A percentile compares a stretch with the other conserved stretches of the same genome.
These are phyloP conservation scores for Suillus spraguei DNA, from an alignment of 768 basidiomycete species.

Conservation along the genomic window DNA sequence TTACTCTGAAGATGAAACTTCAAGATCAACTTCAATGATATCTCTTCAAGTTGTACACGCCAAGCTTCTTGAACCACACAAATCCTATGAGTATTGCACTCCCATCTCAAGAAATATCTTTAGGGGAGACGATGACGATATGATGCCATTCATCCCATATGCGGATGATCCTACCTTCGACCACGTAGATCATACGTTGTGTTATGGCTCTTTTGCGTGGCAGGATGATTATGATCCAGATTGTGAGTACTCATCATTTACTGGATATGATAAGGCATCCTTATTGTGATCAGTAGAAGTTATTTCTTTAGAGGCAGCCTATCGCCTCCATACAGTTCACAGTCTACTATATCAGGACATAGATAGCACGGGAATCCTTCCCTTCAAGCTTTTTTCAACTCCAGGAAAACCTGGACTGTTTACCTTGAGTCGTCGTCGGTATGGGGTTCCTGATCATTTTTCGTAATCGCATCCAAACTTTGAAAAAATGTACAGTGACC, in stretches of 20 bases:
- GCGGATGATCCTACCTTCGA: slow-evolving; percentile 62
- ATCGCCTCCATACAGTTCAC: slow-evolving; percentile 42
- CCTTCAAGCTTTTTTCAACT: slow-evolving; percentile 35
- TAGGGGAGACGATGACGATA: slow-evolving; percentile 58
- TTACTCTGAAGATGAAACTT: slow-evolving; percentile 2
- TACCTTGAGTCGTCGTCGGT: slow-evolving; percentile 25
- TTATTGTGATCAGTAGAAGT: slow-evolving; percentile 42
- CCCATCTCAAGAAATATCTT: slow-evolving; percentile 49
- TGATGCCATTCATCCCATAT: slow-evolving; percentile 63
- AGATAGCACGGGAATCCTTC: slow-evolving; percentile 51
- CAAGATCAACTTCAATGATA: slow-evolving; percentile 1
- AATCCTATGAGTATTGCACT: slow-evolving; percentile 59
- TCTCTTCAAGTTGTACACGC: slow-evolving; percentile 4
- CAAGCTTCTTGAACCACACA: slow-evolving; percentile 27
- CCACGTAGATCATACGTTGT: slow-evolving; percentile 36
- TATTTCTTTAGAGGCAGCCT: slow-evolving; percentile 50
- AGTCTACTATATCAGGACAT: slow-evolving; percentile 46
- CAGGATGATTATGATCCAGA: slow-evolving; percentile 43
- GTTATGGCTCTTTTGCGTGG: slow-evolving; percentile 56
- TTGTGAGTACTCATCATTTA: slow-evolving; percentile 32
- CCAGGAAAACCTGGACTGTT: slow-evolving; percentile 31
- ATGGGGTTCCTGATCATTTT: slow-evolving; percentile 32
- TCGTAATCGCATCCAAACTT: slow-evolving; percentile 9
- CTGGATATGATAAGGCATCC: neutral
- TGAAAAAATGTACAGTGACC: slow-evolving; percentile 32